Percentiles rank a stretch among this genome's conserved stretches.
Evolutionary conservation across 2,329 filamentous ascomycete genomes (phyloP).

Genomic region (Hymenoscyphus infarciens): DNA sequence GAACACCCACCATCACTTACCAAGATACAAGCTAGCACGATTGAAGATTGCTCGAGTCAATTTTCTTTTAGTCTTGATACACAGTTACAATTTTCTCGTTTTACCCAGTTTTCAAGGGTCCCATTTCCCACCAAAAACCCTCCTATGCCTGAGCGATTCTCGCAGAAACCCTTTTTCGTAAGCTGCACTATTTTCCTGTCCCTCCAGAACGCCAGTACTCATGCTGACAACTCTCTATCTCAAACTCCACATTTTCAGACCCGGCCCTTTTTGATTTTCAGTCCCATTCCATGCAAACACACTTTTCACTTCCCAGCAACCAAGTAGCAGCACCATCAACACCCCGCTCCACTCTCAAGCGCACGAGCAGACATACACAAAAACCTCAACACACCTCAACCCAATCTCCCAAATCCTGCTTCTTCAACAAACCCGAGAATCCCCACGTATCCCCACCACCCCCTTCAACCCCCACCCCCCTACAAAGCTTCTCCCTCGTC

Average conservation of each 20-base stretch:
- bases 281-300: too few species aligned
- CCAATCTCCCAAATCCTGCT: conserved; percentile 6
- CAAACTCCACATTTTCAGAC: too few species aligned
- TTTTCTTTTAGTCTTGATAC: too few species aligned
- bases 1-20: too few species aligned
- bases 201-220: neutral
- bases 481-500: neutral
- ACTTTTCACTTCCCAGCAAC: too few species aligned
- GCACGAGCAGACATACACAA: neutral
- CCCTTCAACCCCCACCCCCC: neutral
- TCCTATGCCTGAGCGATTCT: neutral
- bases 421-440: conserved; percentile 2
- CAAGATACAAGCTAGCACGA: too few species aligned
- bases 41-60: too few species aligned
- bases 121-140: neutral
- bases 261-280: too few species aligned
- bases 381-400: neutral
- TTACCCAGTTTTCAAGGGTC: neutral
- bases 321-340: too few species aligned
- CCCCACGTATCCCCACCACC: neutral
- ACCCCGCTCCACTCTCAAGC: too few species aligned
- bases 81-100: neutral
- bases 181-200: neutral
- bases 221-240: too few species aligned
- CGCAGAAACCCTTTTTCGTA: neutral